A percentile compares a stretch with the other conserved stretches of the same genome.
phyloP scores from a whole-genome alignment of 257 asterid species.

The Petunia secreta region DNA sequence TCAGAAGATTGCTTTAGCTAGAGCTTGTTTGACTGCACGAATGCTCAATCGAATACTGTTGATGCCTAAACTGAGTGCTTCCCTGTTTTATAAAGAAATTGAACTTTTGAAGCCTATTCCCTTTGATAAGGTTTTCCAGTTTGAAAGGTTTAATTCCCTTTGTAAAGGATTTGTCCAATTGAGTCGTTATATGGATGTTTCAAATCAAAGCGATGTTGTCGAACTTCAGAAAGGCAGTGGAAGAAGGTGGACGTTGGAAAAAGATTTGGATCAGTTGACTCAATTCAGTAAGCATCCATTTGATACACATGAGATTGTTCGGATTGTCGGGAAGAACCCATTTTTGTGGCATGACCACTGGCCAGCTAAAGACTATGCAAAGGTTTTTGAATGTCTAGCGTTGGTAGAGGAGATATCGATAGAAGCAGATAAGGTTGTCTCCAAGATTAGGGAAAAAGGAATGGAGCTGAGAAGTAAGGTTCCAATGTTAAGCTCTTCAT shows the following conservation, averaged over 20 bases:
- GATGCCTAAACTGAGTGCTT: conserved; percentile 93
- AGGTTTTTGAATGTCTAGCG: conserved; percentile 72
- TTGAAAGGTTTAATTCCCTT: conserved; percentile 64
- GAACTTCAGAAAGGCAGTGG: conserved; percentile 91
- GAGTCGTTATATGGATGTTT: conserved; percentile 55
- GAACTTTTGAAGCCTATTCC: conserved; percentile 70
- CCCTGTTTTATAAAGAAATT: conserved; percentile 84
- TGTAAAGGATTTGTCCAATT: conserved; percentile 76
- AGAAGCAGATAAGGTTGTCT: conserved; percentile 81
- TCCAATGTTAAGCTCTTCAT: background rate
- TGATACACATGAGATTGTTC: conserved; percentile 47
- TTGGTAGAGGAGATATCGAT: conserved; percentile 64
- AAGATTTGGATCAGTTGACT: conserved; percentile 66
- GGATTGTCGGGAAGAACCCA: conserved; percentile 79
- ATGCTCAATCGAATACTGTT: conserved; percentile 70
- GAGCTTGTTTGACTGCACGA: conserved; percentile 87
- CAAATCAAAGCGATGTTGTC: conserved; percentile 44
- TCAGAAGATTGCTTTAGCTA: conserved; percentile 85
- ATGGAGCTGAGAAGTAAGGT: conserved; percentile 30
- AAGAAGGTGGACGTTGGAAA: conserved; percentile 73
- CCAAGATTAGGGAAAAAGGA: conserved; percentile 63
- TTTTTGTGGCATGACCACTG: conserved; percentile 96
- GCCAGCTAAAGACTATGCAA: conserved; percentile 84
- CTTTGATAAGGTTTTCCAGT: conserved; percentile 73
- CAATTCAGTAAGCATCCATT: conserved; percentile 44